Conservation (phyloP, 768 basidiomycete genomes). For the Hypsizygus marmoreus region DNA sequence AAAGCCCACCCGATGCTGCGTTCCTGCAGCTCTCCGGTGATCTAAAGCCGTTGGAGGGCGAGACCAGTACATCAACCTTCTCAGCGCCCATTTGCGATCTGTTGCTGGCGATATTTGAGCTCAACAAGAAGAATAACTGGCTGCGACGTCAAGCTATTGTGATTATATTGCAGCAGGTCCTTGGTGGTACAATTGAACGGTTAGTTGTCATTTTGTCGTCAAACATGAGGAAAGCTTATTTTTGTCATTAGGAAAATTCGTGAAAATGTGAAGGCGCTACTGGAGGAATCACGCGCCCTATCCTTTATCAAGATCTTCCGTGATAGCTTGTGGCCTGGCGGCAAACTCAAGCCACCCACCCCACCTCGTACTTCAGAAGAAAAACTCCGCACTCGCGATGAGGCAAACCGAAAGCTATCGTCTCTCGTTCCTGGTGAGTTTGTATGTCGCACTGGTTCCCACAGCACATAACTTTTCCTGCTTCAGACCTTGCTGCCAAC, state of each 20-base stretch:
- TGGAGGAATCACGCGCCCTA: conserved; percentile 73
- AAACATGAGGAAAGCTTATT: conserved; percentile 5
- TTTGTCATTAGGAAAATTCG: conserved; percentile 71
- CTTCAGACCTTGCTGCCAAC: conserved; percentile 87
- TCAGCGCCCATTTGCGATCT: conserved; percentile 94
- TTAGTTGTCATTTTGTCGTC: conserved; percentile 33
- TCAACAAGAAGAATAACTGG: conserved; percentile 97
- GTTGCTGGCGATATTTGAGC: conserved; percentile 89
- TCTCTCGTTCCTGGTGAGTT: conserved; percentile 86
- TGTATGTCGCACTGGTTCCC: too few relatives aligned
- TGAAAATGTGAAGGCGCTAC: conserved; percentile 65
- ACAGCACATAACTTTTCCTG: too few relatives aligned
- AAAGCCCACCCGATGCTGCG: conserved; percentile 64
- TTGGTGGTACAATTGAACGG: conserved; percentile 96
- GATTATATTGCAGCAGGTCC: conserved; percentile 92
- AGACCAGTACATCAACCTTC: conserved; percentile 87
- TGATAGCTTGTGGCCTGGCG: conserved; percentile 85
- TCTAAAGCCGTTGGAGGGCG: conserved; percentile 80
- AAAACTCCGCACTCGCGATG: conserved; percentile 76
- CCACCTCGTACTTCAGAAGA: conserved; percentile 79
- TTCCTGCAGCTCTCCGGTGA: conserved; percentile 75
- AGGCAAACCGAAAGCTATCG: conserved; percentile 89
- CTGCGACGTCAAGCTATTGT: conserved; percentile 92
- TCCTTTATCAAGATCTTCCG: conserved; percentile 66
- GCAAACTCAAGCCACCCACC: conserved; percentile 61